phyloP scores from a whole-genome alignment of 352 stramenopile genomes.

The Globisporangium paroecandrum region DNA sequence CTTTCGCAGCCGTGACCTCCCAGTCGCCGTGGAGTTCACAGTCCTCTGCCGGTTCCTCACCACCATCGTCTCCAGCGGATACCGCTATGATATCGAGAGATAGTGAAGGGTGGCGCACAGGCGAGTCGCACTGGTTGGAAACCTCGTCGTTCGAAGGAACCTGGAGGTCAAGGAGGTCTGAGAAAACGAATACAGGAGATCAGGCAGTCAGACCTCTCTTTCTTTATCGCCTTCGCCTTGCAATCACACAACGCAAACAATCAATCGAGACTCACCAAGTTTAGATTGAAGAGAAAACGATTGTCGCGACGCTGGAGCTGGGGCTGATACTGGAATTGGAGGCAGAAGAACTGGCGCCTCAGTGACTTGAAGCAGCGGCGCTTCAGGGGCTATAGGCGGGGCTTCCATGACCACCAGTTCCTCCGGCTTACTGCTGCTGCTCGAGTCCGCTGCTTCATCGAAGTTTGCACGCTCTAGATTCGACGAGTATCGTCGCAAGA shows the following conservation, averaged over 20 bases:
- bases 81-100: neutral
- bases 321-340: neutral
- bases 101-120: neutral
- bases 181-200: neutral
- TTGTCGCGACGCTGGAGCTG: neutral
- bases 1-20: conserved; percentile 14
- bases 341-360: neutral
- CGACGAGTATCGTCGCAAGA: conserved; percentile 58
- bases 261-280: conserved; percentile 7
- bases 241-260: neutral
- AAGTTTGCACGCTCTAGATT: conserved; percentile 47
- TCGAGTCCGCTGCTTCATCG: conserved; percentile 8
- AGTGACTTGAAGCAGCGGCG: neutral
- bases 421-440: neutral
- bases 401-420: neutral
- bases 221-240: no score
- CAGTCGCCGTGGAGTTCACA: conserved; percentile 9
- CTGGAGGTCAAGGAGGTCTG: conserved; percentile 27
- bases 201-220: no score
- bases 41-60: neutral
- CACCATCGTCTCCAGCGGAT: neutral
- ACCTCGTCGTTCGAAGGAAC: conserved; percentile 13
- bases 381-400: neutral
- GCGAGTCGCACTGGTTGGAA: conserved; percentile 59
- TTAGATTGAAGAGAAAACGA: neutral